A percentile compares a stretch with the other conserved stretches of the same genome.
Conservation (phyloP, 1,284 basidiomycete species). For the Cutaneotrichosporon curvatum region DNA sequence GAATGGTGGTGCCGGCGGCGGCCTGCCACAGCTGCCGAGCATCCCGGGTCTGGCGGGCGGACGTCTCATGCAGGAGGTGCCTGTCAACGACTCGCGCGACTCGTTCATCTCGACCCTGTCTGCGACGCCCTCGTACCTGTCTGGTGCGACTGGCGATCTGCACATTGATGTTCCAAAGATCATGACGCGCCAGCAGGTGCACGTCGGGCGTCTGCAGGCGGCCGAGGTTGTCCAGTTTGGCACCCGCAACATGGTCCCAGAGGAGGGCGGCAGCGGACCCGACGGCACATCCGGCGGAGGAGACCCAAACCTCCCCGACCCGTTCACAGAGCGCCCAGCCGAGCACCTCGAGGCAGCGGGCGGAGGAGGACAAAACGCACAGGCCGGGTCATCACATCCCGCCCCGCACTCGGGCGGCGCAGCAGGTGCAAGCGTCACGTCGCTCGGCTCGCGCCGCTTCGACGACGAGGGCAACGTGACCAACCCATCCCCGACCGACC, state of each 20-base stretch:
- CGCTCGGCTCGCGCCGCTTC: conserved; percentile 17
- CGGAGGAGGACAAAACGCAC: neutral
- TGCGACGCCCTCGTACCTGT: conserved; percentile 41
- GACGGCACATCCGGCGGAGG: too few species aligned
- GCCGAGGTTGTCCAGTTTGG: conserved; percentile 44
- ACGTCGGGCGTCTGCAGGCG: conserved; percentile 41
- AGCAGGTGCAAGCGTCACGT: conserved; percentile 7
- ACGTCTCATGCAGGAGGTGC: conserved; percentile 4
- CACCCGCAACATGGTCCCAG: neutral
- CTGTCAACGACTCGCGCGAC: conserved; percentile 19
- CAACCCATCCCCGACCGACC: conserved; percentile 25
- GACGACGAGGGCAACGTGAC: conserved; percentile 17
- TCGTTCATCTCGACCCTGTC: conserved; percentile 32
- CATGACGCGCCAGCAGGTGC: conserved; percentile 43
- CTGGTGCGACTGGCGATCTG: conserved; percentile 37
- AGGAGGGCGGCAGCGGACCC: neutral
- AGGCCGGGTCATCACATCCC: too few species aligned
- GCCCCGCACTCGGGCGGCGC: conserved; percentile 5
- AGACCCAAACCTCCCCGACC: conserved; percentile 4
- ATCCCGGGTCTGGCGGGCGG: conserved; percentile 9
- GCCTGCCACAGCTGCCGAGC: too few species aligned
- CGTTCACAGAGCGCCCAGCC: conserved; percentile 9
- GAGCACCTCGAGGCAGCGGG: too few species aligned
- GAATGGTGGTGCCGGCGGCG: too few species aligned
- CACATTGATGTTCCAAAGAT: conserved; percentile 45